Evolutionary conservation across 1,284 basidiomycete species (phyloP).

Genomic region (Volvariella volvacea): DNA sequence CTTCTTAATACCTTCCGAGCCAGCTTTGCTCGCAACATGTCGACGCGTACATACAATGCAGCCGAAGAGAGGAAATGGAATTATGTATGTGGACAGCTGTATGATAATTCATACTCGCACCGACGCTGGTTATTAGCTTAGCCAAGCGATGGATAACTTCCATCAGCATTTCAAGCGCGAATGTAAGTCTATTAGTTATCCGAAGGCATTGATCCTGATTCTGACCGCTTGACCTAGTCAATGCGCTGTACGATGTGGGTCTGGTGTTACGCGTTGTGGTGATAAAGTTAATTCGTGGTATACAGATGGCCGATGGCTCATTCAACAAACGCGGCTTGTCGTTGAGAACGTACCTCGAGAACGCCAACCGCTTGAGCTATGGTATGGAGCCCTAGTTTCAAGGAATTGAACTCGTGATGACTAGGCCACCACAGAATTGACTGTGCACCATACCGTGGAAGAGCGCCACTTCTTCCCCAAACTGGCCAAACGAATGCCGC

Average conservation of each 20-base stretch:
- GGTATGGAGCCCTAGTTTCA: constrained; percentile 23
- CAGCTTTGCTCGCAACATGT: neutral
- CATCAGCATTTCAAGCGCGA: constrained; percentile 19
- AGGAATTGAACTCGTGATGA: neutral
- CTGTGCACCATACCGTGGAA: constrained; percentile 63
- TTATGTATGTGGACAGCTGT: constrained; percentile 11
- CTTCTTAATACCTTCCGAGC: no score
- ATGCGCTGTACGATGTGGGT: constrained; percentile 27
- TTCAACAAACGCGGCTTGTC: constrained; percentile 40
- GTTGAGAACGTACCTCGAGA: constrained; percentile 37
- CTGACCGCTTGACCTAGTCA: constrained; percentile 19
- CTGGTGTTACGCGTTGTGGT: neutral
- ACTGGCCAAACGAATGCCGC: constrained; percentile 54
- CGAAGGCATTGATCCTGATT: neutral
- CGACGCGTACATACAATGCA: neutral
- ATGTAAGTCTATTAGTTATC: constrained; percentile 13
- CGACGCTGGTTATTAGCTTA: constrained; percentile 9
- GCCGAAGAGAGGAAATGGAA: constrained; percentile 24
- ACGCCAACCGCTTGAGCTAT: constrained; percentile 34
- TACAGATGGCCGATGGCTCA: constrained; percentile 24
- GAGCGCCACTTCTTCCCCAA: constrained; percentile 59
- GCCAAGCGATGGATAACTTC: constrained; percentile 14
- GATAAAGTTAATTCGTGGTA: neutral
- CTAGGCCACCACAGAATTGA: constrained; percentile 35
- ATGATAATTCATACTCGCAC: neutral